These are phyloP conservation scores for Trichoderma lentiforme DNA, from an alignment of 2,329 filamentous ascomycete genomes.

Conservation along the genomic window DNA sequence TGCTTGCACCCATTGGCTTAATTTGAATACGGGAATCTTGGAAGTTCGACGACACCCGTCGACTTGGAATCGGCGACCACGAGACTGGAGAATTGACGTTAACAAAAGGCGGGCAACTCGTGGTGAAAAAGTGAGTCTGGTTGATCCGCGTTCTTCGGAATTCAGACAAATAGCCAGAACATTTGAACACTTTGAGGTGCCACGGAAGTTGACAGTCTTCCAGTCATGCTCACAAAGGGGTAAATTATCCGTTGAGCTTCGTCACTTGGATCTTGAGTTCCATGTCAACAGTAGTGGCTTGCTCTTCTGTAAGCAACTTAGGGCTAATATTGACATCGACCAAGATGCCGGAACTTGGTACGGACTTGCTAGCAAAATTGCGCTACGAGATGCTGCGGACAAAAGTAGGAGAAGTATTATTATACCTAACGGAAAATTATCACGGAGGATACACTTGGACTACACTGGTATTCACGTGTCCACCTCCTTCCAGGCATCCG, in stretches of 20 bases:
- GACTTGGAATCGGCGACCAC: constrained; percentile 27
- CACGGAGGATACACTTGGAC: too few relatives aligned
- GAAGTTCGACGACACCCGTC: constrained; percentile 48
- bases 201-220: constrained; percentile 13
- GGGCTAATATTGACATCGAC: constrained; percentile 49
- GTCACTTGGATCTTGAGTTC: constrained; percentile 15
- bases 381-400: constrained; percentile 47
- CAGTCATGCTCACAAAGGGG: neutral
- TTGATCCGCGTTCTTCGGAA: constrained; percentile 1
- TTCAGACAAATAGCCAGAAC: neutral
- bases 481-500: too few relatives aligned
- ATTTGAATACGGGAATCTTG: constrained; percentile 40
- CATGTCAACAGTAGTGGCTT: constrained; percentile 33
- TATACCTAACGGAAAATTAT: constrained; percentile 45
- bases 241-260: constrained; percentile 10
- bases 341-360: constrained; percentile 61
- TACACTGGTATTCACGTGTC: constrained; percentile 41
- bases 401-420: constrained; percentile 48
- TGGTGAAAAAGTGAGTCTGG: constrained; percentile 18
- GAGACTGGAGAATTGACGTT: constrained; percentile 37
- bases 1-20: constrained; percentile 58
- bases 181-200: constrained; percentile 2
- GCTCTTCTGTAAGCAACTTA: constrained; percentile 48
- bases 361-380: constrained; percentile 56
- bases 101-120: constrained; percentile 20